Conservation (phyloP, 106 monocot species). For the Platanthera zijinensis region DNA sequence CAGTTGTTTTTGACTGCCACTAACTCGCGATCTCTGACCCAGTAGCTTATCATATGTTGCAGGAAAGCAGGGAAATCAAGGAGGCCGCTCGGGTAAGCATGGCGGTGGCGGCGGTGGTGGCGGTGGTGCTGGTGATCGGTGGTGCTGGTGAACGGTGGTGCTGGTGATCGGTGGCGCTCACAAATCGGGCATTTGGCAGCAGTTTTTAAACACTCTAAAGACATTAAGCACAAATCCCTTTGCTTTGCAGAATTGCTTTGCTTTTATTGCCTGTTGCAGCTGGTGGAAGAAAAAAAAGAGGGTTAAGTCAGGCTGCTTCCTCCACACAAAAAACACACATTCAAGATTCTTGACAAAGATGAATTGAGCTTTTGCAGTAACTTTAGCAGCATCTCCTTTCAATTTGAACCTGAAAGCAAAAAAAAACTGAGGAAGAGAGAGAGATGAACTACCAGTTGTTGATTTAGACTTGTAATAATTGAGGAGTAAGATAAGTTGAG, state of each 20-base stretch:
- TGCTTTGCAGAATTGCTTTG: background rate
- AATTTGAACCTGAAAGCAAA: background rate
- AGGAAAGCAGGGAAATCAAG: conserved; percentile 6
- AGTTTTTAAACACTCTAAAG: background rate
- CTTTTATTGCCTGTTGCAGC: background rate
- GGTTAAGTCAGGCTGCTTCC: conserved; percentile 1
- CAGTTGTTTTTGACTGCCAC: background rate
- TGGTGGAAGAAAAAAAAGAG: background rate
- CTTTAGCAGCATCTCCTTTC: background rate
- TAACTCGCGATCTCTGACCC: background rate
- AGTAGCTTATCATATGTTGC: background rate
- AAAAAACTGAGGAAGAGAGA: background rate
- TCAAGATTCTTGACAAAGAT: background rate
- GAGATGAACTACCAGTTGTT: background rate
- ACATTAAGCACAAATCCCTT: background rate
- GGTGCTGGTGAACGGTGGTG: too few species aligned
- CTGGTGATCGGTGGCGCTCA: background rate
- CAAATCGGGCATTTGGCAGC: conserved; percentile 6
- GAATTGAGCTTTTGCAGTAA: background rate
- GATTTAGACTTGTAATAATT: conserved; percentile 4
- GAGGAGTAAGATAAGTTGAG: background rate
- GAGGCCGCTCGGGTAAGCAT: background rate
- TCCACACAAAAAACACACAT: conserved; percentile 6
- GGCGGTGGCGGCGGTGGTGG: too few species aligned
- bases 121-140: background rate